These are phyloP conservation scores for Microglena sp. DNA, from an alignment of 139 green algal species.

Conservation along the genomic window DNA sequence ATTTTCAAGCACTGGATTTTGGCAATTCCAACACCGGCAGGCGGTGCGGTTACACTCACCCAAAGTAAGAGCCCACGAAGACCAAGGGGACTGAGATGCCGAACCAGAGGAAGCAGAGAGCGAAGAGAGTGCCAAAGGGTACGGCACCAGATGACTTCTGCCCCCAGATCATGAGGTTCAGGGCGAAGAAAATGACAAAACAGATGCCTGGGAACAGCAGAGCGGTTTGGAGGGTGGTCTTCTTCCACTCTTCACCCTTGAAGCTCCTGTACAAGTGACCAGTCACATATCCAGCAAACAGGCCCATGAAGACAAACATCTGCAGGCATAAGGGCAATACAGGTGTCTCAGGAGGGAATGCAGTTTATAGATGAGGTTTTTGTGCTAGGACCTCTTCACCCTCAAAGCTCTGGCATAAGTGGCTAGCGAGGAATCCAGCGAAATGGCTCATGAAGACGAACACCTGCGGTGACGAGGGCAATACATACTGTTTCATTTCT, in stretches of 20 bases:
- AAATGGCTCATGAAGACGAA: no score
- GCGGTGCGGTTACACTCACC: conserved; percentile 77
- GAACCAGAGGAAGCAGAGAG: conserved; percentile 96
- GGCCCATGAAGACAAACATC: conserved; percentile 96
- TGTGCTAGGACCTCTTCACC: no score
- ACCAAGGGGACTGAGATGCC: conserved; percentile 92
- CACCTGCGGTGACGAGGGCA: no score
- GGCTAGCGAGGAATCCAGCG: no score
- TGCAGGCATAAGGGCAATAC: no score
- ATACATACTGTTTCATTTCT: no score
- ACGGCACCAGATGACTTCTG: conserved; percentile 86
- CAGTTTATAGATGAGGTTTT: no score
- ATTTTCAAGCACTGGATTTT: no score
- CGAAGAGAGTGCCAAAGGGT: conserved; percentile 92
- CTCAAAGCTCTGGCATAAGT: no score
- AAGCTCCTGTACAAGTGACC: conserved; percentile 86
- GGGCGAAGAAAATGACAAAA: conserved; percentile 84
- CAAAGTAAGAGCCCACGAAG: conserved; percentile 92
- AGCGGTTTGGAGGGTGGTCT: conserved; percentile 84
- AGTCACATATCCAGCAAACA: conserved; percentile 88
- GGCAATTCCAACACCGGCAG: no score
- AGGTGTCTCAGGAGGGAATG: no score
- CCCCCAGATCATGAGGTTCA: conserved; percentile 92
- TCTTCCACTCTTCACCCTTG: conserved; percentile 81
- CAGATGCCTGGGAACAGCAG: conserved; percentile 86